Evolutionary conservation across 352 stramenopile genomes (phyloP).

Genomic region (Stramenopiles sp.): DNA sequence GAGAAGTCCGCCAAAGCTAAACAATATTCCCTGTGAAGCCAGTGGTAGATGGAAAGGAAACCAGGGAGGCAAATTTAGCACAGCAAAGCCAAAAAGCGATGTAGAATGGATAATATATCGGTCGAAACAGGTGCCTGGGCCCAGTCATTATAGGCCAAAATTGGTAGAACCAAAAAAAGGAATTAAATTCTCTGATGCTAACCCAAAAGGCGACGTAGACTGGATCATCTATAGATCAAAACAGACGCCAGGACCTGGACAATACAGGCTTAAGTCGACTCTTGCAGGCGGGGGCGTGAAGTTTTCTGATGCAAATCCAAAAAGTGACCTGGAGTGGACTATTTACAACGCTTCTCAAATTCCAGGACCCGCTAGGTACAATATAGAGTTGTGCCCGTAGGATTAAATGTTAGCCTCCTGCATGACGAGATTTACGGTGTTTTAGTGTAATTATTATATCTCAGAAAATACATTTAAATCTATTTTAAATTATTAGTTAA

Average conservation of each 20-base stretch:
- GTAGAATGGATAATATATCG: constrained; percentile 1
- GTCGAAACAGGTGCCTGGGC: not conserved
- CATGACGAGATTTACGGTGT: no score
- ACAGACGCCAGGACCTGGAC: not conserved
- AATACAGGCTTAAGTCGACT: not conserved
- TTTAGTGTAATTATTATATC: no score
- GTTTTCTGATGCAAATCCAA: not conserved
- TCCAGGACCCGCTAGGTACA: not conserved
- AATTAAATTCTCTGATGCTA: constrained; percentile 5
- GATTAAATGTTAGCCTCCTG: no score
- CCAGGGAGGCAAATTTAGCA: not conserved
- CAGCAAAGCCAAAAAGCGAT: not conserved
- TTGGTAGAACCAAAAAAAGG: not conserved
- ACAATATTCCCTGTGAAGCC: not conserved
- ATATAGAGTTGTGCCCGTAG: not conserved
- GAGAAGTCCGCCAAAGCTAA: not conserved
- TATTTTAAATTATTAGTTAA: no score
- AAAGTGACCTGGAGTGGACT: not conserved
- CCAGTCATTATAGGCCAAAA: constrained; percentile 1
- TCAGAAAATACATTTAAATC: no score
- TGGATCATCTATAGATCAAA: not conserved
- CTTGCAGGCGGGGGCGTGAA: not conserved
- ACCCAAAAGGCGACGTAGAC: not conserved
- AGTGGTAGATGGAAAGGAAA: not conserved
- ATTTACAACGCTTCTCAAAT: not conserved